Percentiles rank a stretch among this genome's conserved stretches.
phyloP scores from a whole-genome alignment of 352 stramenopile species.

The Globisporangium solare region DNA sequence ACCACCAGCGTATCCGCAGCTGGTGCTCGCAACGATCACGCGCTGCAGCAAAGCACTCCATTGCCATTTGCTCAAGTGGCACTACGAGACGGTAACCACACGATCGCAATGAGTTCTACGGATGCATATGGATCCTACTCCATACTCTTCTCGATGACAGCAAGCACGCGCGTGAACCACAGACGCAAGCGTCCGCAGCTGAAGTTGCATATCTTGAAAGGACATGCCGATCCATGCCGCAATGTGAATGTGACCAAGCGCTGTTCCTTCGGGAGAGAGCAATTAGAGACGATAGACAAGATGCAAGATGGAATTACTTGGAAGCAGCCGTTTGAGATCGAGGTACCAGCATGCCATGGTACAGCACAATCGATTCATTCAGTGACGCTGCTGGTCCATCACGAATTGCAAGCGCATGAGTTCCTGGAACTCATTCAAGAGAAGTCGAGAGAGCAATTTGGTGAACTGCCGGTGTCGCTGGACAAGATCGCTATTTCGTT shows the following conservation, averaged over 20 bases:
- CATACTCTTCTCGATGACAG: slow-evolving; percentile 4
- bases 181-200: slow-evolving; percentile 1
- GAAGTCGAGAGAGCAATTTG: background rate
- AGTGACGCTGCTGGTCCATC: background rate
- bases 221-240: slow-evolving; percentile 1
- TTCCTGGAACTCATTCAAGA: slow-evolving; percentile 2
- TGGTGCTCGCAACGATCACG: background rate
- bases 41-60: background rate
- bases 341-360: background rate
- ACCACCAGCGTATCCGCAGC: background rate
- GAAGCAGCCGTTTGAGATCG: slow-evolving; percentile 8
- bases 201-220: slow-evolving; percentile 1
- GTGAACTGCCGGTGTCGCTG: slow-evolving; percentile 2
- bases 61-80: slow-evolving; percentile 2
- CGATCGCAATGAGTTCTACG: slow-evolving; percentile 3
- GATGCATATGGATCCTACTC: slow-evolving; percentile 8
- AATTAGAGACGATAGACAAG: background rate
- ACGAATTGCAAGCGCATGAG: slow-evolving; percentile 8
- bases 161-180: background rate
- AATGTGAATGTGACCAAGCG: slow-evolving; percentile 6
- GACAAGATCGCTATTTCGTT: background rate
- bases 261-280: slow-evolving; percentile 2
- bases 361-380: too few species aligned
- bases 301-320: slow-evolving; percentile 4
- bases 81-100: background rate